A percentile compares a stretch with the other conserved stretches of the same genome.
Evolutionary conservation across 768 basidiomycete species (phyloP).

Genomic region (Agaricus sinodeliciosus): DNA sequence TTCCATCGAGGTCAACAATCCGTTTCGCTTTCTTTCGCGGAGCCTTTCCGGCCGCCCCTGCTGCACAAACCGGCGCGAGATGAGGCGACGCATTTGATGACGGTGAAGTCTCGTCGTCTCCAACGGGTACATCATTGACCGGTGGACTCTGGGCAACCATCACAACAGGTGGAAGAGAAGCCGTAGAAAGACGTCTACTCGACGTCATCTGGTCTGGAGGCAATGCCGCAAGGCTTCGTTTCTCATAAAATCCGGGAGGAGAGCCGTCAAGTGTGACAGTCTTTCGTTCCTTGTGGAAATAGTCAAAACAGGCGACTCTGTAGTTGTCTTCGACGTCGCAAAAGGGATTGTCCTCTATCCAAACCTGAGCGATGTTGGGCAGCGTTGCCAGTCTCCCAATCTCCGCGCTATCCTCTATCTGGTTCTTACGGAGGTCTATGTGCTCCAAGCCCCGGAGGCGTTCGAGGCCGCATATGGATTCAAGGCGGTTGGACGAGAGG

Average conservation of each 20-base stretch:
- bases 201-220: slow-evolving; percentile 48
- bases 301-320: slow-evolving; percentile 72
- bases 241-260: slow-evolving; percentile 66
- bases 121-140: neutral
- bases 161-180: slow-evolving; percentile 55
- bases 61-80: slow-evolving; percentile 27
- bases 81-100: slow-evolving; percentile 41
- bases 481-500: slow-evolving; percentile 80
- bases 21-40: slow-evolving; percentile 63
- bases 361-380: slow-evolving; percentile 75
- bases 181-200: slow-evolving; percentile 38
- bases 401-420: slow-evolving; percentile 78
- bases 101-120: slow-evolving; percentile 20
- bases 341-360: slow-evolving; percentile 83
- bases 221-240: slow-evolving; percentile 43
- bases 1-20: slow-evolving; percentile 72
- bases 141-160: slow-evolving; percentile 40
- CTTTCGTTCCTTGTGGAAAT: slow-evolving; percentile 83
- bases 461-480: slow-evolving; percentile 93
- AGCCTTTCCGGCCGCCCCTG: slow-evolving; percentile 31
- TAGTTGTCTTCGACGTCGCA: slow-evolving; percentile 67
- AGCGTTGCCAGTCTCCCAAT: slow-evolving; percentile 75
- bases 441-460: slow-evolving; percentile 79
- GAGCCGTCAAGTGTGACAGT: slow-evolving; percentile 70
- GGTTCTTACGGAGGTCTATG: slow-evolving; percentile 77